Percentiles rank a stretch among this genome's conserved stretches.
These are phyloP conservation scores for Pinus albicaulis DNA, from an alignment of 75 land plant genomes.

Conservation along the genomic window DNA sequence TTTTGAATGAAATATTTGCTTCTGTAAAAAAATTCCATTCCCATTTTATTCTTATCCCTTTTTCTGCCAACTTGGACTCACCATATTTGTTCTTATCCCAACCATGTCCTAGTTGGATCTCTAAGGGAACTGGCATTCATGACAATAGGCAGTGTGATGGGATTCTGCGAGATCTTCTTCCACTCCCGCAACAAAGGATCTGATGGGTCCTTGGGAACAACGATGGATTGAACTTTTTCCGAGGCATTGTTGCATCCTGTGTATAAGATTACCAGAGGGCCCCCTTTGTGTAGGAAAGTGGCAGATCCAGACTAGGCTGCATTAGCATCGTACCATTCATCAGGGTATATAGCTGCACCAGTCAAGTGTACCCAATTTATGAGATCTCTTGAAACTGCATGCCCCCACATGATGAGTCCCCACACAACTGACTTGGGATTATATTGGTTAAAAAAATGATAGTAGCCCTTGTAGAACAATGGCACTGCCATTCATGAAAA, in stretches of 20 bases:
- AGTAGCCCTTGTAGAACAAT: conserved; percentile 42
- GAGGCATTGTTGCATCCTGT: conserved; percentile 19
- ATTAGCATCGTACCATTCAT: conserved; percentile 45
- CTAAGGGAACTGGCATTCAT: conserved; percentile 25
- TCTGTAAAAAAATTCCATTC: no score
- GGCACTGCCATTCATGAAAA: conserved; percentile 30
- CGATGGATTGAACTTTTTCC: conserved; percentile 21
- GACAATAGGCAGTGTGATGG: conserved; percentile 20
- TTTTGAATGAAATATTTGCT: no score
- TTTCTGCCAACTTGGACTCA: conserved; percentile 42
- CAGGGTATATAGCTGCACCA: conserved; percentile 27
- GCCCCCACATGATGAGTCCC: conserved; percentile 49
- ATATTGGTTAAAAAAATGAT: conserved; percentile 47
- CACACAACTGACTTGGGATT: conserved; percentile 38
- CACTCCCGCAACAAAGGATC: conserved; percentile 43
- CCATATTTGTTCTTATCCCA: conserved; percentile 31
- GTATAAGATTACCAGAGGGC: conserved; percentile 45
- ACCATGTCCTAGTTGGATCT: conserved; percentile 52
- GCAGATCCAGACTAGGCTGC: conserved; percentile 80
- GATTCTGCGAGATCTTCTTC: conserved; percentile 36
- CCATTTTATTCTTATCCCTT: conserved; percentile 5
- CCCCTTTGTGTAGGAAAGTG: conserved; percentile 38
- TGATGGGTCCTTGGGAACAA: conserved; percentile 20
- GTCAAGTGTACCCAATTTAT: conserved; percentile 29
- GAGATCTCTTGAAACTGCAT: conserved; percentile 45